A percentile compares a stretch with the other conserved stretches of the same genome.
phyloP scores from a whole-genome alignment of 2,329 filamentous ascomycete species.

The Sporothrix sp. region DNA sequence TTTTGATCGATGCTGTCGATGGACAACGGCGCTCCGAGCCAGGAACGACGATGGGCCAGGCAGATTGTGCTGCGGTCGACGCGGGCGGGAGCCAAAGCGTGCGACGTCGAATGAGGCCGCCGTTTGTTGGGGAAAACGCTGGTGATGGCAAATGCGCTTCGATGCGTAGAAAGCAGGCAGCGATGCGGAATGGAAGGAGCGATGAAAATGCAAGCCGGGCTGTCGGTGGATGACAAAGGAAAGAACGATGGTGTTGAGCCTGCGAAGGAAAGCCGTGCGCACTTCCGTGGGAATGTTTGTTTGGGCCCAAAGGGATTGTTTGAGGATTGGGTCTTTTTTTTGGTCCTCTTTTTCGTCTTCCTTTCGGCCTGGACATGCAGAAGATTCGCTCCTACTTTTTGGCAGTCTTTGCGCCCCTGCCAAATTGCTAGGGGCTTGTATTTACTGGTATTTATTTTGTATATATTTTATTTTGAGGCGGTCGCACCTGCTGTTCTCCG shows the following conservation, averaged over 20 bases:
- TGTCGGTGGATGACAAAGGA: slow-evolving; percentile 3
- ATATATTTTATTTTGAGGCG: slow-evolving; percentile 12
- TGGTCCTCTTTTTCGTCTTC: not conserved
- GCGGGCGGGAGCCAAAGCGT: not conserved
- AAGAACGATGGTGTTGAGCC: slow-evolving; percentile 4
- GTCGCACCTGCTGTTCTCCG: slow-evolving; percentile 7
- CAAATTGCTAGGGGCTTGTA: slow-evolving; percentile 1
- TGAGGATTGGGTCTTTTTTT: slow-evolving; percentile 13
- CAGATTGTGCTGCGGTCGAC: not conserved
- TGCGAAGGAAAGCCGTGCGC: slow-evolving; percentile 3
- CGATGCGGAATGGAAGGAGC: slow-evolving; percentile 5
- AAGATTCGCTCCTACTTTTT: slow-evolving; percentile 5
- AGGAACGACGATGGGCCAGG: not conserved
- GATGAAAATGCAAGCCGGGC: not conserved
- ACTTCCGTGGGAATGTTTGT: slow-evolving; percentile 7
- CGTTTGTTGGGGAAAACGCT: not conserved
- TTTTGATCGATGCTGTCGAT: not conserved
- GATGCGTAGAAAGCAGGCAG: slow-evolving; percentile 1
- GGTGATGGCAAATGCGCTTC: slow-evolving; percentile 3
- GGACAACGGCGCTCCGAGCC: not conserved
- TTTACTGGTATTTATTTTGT: slow-evolving; percentile 14
- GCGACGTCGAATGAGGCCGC: not conserved
- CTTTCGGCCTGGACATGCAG: slow-evolving; percentile 1
- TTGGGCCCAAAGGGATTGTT: slow-evolving; percentile 1
- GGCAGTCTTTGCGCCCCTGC: not conserved